Conservation (phyloP, 2,329 filamentous ascomycete species). For the Aspergillus amoenus region DNA sequence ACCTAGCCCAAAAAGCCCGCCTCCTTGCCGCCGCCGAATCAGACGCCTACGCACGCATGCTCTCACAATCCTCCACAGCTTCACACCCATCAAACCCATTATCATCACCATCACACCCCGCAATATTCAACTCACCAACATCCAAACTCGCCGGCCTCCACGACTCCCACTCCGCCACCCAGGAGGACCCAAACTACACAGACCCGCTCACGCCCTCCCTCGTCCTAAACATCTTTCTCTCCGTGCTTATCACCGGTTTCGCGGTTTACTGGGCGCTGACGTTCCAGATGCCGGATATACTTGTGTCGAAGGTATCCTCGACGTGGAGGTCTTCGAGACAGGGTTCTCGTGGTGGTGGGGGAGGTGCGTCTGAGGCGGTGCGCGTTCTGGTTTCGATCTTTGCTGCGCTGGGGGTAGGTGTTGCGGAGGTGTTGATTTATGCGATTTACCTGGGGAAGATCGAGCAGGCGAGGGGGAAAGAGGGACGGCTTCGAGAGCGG, state of each 20-base stretch:
- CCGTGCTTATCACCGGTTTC: constrained; percentile 67
- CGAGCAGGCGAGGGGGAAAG: constrained; percentile 37
- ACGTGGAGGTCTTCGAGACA: constrained; percentile 6
- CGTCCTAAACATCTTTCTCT: constrained; percentile 86
- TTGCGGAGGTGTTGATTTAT: constrained; percentile 50
- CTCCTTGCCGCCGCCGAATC: constrained; percentile 81
- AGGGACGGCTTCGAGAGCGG: constrained; percentile 38
- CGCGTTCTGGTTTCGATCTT: constrained; percentile 43
- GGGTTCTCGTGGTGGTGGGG: neutral
- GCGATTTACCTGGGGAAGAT: constrained; percentile 48
- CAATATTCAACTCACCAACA: constrained; percentile 55
- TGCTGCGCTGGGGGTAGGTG: constrained; percentile 43
- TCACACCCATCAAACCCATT: constrained; percentile 53
- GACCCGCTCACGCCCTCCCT: constrained; percentile 56
- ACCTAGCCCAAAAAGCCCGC: constrained; percentile 81
- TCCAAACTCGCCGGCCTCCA: constrained; percentile 52
- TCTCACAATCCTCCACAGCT: constrained; percentile 59
- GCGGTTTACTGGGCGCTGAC: constrained; percentile 46
- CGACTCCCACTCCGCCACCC: constrained; percentile 22
- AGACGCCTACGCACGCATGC: constrained; percentile 77
- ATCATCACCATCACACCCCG: constrained; percentile 17
- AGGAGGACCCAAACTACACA: constrained; percentile 29
- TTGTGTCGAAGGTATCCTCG: constrained; percentile 23
- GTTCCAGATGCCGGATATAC: constrained; percentile 35
- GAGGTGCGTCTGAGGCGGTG: constrained; percentile 32